Percentiles rank a stretch among this genome's conserved stretches.
Conservation (phyloP, 768 basidiomycete genomes). For the Mycena galopus region DNA sequence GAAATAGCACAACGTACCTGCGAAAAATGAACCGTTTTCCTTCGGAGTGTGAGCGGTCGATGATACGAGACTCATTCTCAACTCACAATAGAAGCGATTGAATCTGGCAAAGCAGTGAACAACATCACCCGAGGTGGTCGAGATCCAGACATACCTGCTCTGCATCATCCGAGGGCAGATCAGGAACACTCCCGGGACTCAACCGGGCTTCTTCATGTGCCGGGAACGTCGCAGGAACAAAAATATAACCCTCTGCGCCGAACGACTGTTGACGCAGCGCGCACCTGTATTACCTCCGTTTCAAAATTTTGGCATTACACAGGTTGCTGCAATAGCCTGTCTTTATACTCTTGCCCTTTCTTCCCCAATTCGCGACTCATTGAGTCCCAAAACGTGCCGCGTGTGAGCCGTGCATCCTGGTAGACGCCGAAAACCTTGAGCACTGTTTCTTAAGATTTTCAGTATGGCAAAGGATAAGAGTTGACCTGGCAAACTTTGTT, state of each 20-base stretch:
- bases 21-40: slow-evolving; percentile 61
- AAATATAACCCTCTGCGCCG: slow-evolving; percentile 57
- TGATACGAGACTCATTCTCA: background rate
- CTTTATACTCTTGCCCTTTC: slow-evolving; percentile 66
- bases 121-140: background rate
- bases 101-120: slow-evolving; percentile 50
- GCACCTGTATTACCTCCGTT: slow-evolving; percentile 52
- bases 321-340: slow-evolving; percentile 62
- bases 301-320: background rate
- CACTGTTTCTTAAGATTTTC: too few species aligned
- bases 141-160: slow-evolving; percentile 56
- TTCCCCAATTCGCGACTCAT: slow-evolving; percentile 56
- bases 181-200: slow-evolving; percentile 39
- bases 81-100: slow-evolving; percentile 72
- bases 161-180: slow-evolving; percentile 58
- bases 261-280: slow-evolving; percentile 53
- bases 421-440: slow-evolving; percentile 66
- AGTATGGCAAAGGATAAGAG: too few species aligned
- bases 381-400: slow-evolving; percentile 58
- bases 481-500: slow-evolving; percentile 40
- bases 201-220: slow-evolving; percentile 47
- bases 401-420: slow-evolving; percentile 60
- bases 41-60: slow-evolving; percentile 28
- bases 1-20: slow-evolving; percentile 45
- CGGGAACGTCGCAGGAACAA: slow-evolving; percentile 66